Percentiles rank a stretch among this genome's conserved stretches.
These are phyloP conservation scores for Populus alba DNA, from an alignment of 345 rosid genomes.

Conservation along the genomic window DNA sequence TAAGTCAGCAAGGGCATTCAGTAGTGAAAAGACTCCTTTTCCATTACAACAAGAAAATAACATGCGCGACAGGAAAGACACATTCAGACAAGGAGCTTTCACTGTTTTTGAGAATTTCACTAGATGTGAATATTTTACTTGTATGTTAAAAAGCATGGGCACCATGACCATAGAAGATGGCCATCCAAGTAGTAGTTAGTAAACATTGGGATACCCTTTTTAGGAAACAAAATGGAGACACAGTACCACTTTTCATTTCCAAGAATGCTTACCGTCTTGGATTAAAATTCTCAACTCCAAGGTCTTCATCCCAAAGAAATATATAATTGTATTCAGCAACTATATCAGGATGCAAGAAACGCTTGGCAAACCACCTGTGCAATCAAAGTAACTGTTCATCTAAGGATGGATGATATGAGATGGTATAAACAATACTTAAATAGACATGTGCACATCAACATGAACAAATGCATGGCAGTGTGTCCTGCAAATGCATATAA, in stretches of 20 bases:
- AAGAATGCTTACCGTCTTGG: slow-evolving; percentile 47
- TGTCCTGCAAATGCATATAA: neutral
- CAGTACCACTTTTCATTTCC: neutral
- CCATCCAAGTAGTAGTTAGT: neutral
- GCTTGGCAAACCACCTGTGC: slow-evolving; percentile 93
- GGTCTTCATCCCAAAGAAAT: slow-evolving; percentile 97
- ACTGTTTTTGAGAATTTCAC: neutral
- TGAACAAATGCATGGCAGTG: neutral
- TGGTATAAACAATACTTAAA: neutral
- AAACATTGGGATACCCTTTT: neutral
- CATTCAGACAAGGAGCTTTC: neutral
- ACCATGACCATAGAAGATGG: neutral
- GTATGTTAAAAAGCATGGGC: neutral
- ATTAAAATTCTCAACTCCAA: slow-evolving; percentile 75
- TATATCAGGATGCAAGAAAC: slow-evolving; percentile 91
- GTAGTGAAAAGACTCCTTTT: neutral
- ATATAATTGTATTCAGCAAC: slow-evolving; percentile 69
- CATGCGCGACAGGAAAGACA: neutral
- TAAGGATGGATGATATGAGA: neutral
- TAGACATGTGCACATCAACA: neutral
- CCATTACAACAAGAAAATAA: neutral
- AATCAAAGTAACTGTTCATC: slow-evolving; percentile 4
- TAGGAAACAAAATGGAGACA: neutral
- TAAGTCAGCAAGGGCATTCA: neutral
- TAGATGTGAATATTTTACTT: neutral